A percentile compares a stretch with the other conserved stretches of the same genome.
These are phyloP conservation scores for Lachnellula subtilissima DNA, from an alignment of 2,329 filamentous ascomycete species.

Conservation along the genomic window DNA sequence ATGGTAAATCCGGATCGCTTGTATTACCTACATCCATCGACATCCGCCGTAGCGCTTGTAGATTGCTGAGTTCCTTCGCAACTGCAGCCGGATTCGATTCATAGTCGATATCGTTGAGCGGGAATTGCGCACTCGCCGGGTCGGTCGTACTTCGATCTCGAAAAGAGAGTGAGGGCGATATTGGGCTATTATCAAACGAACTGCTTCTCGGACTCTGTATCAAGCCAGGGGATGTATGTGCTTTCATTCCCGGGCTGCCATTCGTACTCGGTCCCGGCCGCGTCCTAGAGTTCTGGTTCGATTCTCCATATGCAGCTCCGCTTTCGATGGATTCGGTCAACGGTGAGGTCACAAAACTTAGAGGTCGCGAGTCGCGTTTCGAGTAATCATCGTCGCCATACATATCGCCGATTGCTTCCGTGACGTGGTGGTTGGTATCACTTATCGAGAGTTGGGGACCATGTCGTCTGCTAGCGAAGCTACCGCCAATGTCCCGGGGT, in stretches of 20 bases:
- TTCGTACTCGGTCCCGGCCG: constrained; percentile 25
- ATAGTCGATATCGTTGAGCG: constrained; percentile 68
- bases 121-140: constrained; percentile 56
- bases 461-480: constrained; percentile 32
- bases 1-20: constrained; percentile 69
- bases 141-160: constrained; percentile 38
- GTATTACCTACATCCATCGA: constrained; percentile 67
- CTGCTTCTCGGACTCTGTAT: constrained; percentile 27
- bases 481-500: constrained; percentile 33
- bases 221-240: constrained; percentile 29
- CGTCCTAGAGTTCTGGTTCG: constrained; percentile 13
- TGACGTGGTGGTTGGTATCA: constrained; percentile 71
- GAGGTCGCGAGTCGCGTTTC: constrained; percentile 50
- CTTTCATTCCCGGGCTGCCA: constrained; percentile 24
- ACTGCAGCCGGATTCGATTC: constrained; percentile 68
- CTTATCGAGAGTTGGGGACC: constrained; percentile 43
- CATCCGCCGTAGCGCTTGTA: constrained; percentile 70
- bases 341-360: constrained; percentile 50
- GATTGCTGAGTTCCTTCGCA: constrained; percentile 67
- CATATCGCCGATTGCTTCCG: constrained; percentile 69
- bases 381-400: constrained; percentile 57
- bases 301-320: constrained; percentile 25
- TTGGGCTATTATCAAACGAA: constrained; percentile 31
- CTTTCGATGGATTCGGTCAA: constrained; percentile 37
- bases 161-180: constrained; percentile 36